A percentile compares a stretch with the other conserved stretches of the same genome.
These are phyloP conservation scores for Penicillium concentricum DNA, from an alignment of 2,329 filamentous ascomycete genomes.

Conservation along the genomic window DNA sequence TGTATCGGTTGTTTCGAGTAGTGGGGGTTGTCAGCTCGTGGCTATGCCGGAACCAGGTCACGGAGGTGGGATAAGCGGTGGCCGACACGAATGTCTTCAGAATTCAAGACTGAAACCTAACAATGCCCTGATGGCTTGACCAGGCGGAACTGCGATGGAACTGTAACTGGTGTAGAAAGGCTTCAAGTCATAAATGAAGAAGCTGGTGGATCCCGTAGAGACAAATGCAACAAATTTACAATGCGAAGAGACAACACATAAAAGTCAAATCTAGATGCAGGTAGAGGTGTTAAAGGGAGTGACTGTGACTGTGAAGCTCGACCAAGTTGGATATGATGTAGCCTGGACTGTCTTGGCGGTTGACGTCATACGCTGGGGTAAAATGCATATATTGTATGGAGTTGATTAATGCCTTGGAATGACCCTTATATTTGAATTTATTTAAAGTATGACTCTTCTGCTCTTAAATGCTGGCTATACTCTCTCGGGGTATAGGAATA, in stretches of 20 bases:
- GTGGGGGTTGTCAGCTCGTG: not conserved
- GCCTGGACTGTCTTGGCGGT: not conserved
- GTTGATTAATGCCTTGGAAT: not conserved
- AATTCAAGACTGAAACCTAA: not conserved
- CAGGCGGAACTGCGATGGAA: not conserved
- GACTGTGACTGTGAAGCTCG: not conserved
- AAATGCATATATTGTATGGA: not conserved
- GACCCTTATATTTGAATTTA: not conserved
- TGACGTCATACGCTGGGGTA: conserved; percentile 8
- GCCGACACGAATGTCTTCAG: not conserved
- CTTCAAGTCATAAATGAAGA: not conserved
- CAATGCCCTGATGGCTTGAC: not conserved
- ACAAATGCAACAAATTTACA: not conserved
- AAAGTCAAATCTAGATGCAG: not conserved
- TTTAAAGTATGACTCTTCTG: not conserved
- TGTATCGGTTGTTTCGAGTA: not conserved
- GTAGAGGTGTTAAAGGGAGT: not conserved
- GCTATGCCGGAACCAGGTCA: not conserved
- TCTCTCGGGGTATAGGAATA: not conserved
- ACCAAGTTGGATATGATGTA: not conserved
- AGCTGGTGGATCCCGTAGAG: not conserved
- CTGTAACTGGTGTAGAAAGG: not conserved
- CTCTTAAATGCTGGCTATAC: not conserved
- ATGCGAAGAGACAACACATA: not conserved
- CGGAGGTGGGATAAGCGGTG: not conserved